These are phyloP conservation scores for Lantana camara DNA, from an alignment of 257 asterid genomes.

Conservation along the genomic window DNA sequence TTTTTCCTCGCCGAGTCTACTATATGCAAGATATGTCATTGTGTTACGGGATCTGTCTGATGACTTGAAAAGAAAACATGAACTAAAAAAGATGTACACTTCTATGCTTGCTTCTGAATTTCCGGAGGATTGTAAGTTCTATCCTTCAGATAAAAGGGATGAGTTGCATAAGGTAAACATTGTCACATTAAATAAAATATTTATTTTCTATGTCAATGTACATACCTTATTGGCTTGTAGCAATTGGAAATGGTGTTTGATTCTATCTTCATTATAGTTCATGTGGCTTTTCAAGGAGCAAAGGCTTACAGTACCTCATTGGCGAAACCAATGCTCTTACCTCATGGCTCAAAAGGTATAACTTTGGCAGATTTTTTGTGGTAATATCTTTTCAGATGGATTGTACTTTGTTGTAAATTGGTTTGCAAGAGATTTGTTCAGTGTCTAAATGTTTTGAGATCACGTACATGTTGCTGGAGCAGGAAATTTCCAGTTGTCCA, in stretches of 20 bases:
- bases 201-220: slow-evolving; percentile 1
- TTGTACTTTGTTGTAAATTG: too few relatives aligned
- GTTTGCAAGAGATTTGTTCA: slow-evolving; percentile 25
- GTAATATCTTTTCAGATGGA: too few relatives aligned
- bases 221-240: slow-evolving; percentile 17
- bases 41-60: slow-evolving; percentile 76
- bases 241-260: slow-evolving; percentile 4
- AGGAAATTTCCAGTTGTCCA: slow-evolving; percentile 88
- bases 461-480: slow-evolving; percentile 98
- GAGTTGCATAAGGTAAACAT: slow-evolving; percentile 84
- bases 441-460: slow-evolving; percentile 41
- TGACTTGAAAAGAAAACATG: slow-evolving; percentile 67
- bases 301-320: slow-evolving; percentile 74
- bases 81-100: slow-evolving; percentile 63
- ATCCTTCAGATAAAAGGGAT: slow-evolving; percentile 80
- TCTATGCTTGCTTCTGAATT: slow-evolving; percentile 78
- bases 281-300: slow-evolving; percentile 85
- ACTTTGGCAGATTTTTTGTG: not conserved
- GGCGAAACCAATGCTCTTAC: slow-evolving; percentile 85
- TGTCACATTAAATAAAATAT: slow-evolving; percentile 4
- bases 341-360: slow-evolving; percentile 86
- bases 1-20: too few relatives aligned
- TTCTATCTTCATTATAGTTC: slow-evolving; percentile 53
- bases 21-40: too few relatives aligned
- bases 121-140: slow-evolving; percentile 91